Evolutionary conservation across 2,329 filamentous ascomycete species (phyloP).

Genomic region (Calonectria pteridis): DNA sequence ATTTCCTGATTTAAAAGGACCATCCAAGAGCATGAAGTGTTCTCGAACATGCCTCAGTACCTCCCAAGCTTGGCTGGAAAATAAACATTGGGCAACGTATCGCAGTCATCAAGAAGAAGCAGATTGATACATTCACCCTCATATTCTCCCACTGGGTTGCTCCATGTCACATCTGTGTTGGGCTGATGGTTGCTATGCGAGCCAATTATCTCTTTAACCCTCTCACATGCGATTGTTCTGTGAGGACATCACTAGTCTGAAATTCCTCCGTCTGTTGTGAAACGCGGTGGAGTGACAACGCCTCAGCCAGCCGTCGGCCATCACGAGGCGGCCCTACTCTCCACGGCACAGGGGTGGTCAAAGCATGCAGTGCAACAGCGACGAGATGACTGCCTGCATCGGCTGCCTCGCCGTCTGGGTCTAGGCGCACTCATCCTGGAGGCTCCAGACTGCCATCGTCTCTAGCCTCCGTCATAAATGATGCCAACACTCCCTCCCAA

Average conservation of each 20-base stretch:
- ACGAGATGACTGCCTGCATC: not conserved
- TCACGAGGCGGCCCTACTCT: not conserved
- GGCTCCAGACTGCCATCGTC: not conserved
- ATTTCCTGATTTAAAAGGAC: not conserved
- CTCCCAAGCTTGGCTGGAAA: not conserved
- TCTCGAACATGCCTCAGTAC: too few relatives aligned
- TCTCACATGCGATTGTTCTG: not conserved
- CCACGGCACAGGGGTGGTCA: constrained; percentile 14
- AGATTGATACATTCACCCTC: not conserved
- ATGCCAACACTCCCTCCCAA: not conserved
- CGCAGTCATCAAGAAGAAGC: not conserved
- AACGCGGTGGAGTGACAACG: constrained; percentile 1
- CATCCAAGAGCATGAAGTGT: not conserved
- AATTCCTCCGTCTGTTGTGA: not conserved
- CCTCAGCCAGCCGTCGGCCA: not conserved
- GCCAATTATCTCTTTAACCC: not conserved
- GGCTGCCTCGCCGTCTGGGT: not conserved
- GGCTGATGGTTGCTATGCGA: not conserved
- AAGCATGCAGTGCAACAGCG: constrained; percentile 11
- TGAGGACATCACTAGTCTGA: not conserved
- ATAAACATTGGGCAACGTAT: too few relatives aligned
- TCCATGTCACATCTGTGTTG: not conserved
- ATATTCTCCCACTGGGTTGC: not conserved
- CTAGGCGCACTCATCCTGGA: not conserved
- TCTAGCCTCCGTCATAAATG: not conserved